Base-by-base conservation (phyloP, 306 rosid genomes). In the Vigna nakashimae region DNA sequence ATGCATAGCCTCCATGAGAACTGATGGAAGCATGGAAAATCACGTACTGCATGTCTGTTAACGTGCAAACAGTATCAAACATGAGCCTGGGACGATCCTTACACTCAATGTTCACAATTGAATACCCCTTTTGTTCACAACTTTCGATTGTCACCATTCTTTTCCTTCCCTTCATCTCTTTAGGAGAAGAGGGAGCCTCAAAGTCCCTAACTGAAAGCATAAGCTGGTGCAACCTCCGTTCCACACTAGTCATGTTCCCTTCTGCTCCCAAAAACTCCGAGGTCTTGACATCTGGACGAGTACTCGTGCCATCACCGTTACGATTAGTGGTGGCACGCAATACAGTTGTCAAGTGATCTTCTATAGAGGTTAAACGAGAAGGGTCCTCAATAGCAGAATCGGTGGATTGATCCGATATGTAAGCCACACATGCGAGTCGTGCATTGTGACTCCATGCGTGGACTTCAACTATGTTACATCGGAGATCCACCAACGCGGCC, bases 361-460 rank as follows among this genome's bases (percentile, higher is more conserved):
- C 88, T 0, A 85, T 89, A 38, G 74, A 51, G 12, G 91, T 79
- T 0, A 91, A 74, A 64, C 92, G 90, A 16, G 8, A 3, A 5
- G 92, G 91, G 20, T 90, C 92, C 4, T 82, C 77, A 15, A 89
- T 89, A 1, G 92, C 83, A 1, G 83, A 30, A 53, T 78, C 80
- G 0, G 94, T 78, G 56, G 91, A 91, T 65, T 88, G 86, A 9
- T 91, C 97, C 0, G 90, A 86, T 50, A 91, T 87, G 48, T 90
- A 85, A 9, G 88, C 92, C 1, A 91, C 84, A 49, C 92, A 90
- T 2, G 97, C 92, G 5, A 88, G 69, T 6, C 91, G 63, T 4
- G 84, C 87, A 9, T 91, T 91, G 73, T 91, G 97, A 46, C 88
- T 91, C 97, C 97, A 91, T 4, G 89, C 84, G 53, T 91, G 94